Evolutionary conservation across 768 basidiomycete species (phyloP).

Genomic region (Gloeostereum incarnatum): DNA sequence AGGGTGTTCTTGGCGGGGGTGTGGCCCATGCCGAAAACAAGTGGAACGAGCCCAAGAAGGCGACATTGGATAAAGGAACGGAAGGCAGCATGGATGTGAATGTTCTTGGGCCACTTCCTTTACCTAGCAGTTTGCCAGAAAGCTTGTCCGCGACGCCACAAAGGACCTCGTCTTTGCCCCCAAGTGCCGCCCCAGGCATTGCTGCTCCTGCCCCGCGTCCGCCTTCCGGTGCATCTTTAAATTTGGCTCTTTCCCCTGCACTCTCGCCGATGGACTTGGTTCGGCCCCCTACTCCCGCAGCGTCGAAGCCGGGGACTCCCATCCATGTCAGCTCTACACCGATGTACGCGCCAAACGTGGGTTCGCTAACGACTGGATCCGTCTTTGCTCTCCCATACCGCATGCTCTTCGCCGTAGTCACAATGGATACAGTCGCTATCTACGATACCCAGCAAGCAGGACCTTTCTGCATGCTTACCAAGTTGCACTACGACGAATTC

Average conservation of each 20-base stretch:
- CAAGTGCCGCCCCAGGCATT: constrained; percentile 17
- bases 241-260: constrained; percentile 40
- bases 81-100: constrained; percentile 58
- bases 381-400: constrained; percentile 89
- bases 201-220: constrained; percentile 40
- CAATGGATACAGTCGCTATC: constrained; percentile 90
- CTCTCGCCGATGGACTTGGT: constrained; percentile 44
- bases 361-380: constrained; percentile 35
- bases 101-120: constrained; percentile 32
- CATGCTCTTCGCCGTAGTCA: constrained; percentile 91
- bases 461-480: constrained; percentile 86
- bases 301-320: constrained; percentile 46
- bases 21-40: constrained; percentile 28
- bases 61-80: constrained; percentile 56
- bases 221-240: constrained; percentile 14
- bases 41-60: constrained; percentile 28
- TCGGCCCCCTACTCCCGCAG: constrained; percentile 55
- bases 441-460: constrained; percentile 96
- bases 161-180: constrained; percentile 9
- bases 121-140: too few species aligned
- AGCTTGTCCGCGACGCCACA: too few species aligned
- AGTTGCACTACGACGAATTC: constrained; percentile 95
- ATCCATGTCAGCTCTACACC: constrained; percentile 18
- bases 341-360: constrained; percentile 7
- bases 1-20: constrained; percentile 32